Evolutionary conservation across 306 rosid genomes (phyloP), one percentile per base, ranked within the genome.

Genomic region (Myrica gale): DNA sequence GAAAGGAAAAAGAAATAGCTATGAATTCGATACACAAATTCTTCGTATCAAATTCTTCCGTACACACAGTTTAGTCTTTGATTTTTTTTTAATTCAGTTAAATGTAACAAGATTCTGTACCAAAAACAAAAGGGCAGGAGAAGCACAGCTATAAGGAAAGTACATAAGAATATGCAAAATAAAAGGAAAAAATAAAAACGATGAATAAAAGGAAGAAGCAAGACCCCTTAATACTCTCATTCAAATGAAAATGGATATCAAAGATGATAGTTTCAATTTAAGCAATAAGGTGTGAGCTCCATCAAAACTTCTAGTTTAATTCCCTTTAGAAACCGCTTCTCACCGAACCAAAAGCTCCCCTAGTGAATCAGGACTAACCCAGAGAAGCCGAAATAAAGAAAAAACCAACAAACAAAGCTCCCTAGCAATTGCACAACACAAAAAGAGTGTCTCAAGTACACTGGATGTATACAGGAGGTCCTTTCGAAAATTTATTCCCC

Each of bases 1-100:
- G 67, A 52, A 68, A 54, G 56, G 23, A 23, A 72, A 71, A 48
- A 37, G 17, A 52, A 78, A 66, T 61, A 62, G 60, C 46, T 41
- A 41, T 4, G 23, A 61, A 61, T 52, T 78, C 19, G 55, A 54
- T 47, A 61, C 32, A 50, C 74, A 17, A 51, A 78, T 69, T 37
- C 7, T 41, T 26, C 32, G 32, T 26, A 26, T 26, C 32, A 26
- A 26, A 26, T 26, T 26, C 32, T 26, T 26, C 32, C 2, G 32
- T 26, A 26, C 32, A 26, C 32, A 26, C 1, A 26, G 1, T 26
- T 26, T 26, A 26, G 1, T 26, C 32, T 26, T 26, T 26, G 32
- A 26, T 26, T 26, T 26, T 26, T 26, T 1, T 26, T 26, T 1
- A 26, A 26, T 26, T 26, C 32, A 26, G 32, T 26, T 26, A 26